Evolutionary conservation across 2,329 filamentous ascomycete species (phyloP), one percentile per base, ranked within the genome.

Genomic region (Fusarium sp.): DNA sequence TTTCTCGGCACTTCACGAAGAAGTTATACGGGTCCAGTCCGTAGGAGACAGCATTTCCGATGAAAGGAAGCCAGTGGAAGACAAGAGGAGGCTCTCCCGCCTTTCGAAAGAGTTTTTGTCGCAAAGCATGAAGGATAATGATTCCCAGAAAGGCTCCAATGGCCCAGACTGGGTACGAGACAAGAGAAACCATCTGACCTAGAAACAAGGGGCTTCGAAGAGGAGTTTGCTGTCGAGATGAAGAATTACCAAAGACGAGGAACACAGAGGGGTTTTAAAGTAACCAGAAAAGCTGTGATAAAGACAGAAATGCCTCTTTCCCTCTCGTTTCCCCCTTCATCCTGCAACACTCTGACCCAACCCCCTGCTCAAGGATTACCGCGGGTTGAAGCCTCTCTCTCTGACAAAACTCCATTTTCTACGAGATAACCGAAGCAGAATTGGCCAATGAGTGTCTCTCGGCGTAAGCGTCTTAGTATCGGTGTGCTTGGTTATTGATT

Each of bases 31-130:
- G 92, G 72, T 94, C 90, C 71, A 93, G 91, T 75, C 92, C 93
- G 83, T 94, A 94, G 24, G 87, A 87, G 66, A 94, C 84, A 7
- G 93, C 93, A 81, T 89, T 94, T 56, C 93, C 93, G 70, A 94
- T 84, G 73, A 93, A 86, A 1, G 89, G 89, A 22, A 91, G 73
- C 84, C 86, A 89, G 77, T 91, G 89, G 67, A 91, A 91, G n/a
- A 91, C 87, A 7, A 88, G 71, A 0, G 89, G 89, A 80, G 52
- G 88, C 85, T 76, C 86, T 3, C 50, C 57, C 2, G 64, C 22
- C 13, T 65, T 77, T 31, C 54, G 68, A 22, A 68, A 62, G 22
- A 77, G 66, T 13, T 63, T 63, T n/a, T 77, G 75, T n/a, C 66
- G 59, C 10, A 74, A 20, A 0, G 71, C 38, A 5, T 77, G 77